phyloP scores from a whole-genome alignment of 257 asterid species.

The Solanum habrochaites region DNA sequence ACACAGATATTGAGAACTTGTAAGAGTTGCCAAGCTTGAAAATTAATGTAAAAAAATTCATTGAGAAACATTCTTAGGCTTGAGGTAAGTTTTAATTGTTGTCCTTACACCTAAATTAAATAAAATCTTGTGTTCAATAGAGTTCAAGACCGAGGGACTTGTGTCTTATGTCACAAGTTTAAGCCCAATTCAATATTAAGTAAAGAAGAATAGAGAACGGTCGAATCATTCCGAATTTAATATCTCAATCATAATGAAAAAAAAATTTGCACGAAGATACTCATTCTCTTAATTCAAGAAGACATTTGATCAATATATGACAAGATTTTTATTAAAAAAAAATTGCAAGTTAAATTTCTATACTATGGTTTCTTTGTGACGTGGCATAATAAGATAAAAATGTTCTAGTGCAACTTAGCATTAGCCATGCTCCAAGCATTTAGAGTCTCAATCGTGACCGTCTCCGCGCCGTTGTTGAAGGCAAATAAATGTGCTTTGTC shows the following conservation, averaged over 20 bases:
- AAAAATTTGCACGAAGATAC: not conserved
- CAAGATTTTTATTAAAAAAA: no score
- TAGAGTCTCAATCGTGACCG: not conserved
- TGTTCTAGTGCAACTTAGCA: not conserved
- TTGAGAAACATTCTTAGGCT: not conserved
- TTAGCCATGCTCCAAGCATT: slow-evolving; percentile 8
- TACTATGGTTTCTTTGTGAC: not conserved
- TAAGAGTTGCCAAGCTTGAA: not conserved
- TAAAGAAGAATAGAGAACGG: not conserved
- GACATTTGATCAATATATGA: not conserved
- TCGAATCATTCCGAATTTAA: not conserved
- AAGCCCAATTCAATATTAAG: not conserved
- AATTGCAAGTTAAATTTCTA: not conserved
- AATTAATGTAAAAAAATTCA: not conserved
- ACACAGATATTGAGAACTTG: not conserved
- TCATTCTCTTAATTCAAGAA: not conserved
- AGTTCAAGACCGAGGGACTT: not conserved
- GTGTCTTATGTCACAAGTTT: not conserved
- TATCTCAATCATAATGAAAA: not conserved
- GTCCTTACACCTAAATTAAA: not conserved
- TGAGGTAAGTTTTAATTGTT: not conserved
- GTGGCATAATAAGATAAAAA: not conserved
- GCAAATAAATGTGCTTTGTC: slow-evolving; percentile 1
- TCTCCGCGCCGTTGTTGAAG: not conserved
- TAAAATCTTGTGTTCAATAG: not conserved